Conservation (phyloP, 148 eudicot genomes). For the Silene uniflora region DNA sequence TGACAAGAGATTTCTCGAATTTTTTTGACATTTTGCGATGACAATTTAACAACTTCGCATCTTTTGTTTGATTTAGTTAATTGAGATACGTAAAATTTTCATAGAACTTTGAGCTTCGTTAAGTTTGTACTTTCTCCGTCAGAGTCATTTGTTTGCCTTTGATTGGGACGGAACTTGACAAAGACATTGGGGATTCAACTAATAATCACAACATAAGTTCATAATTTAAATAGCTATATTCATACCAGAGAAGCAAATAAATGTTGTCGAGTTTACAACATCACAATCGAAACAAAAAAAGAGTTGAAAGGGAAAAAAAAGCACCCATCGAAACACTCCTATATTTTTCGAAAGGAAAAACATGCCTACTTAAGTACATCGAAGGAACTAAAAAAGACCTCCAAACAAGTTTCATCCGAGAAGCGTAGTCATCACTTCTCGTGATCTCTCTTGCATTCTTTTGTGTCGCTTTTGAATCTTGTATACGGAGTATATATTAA, state of each 20-base stretch:
- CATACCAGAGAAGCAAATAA: slow-evolving; percentile 26
- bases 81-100: background rate
- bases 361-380: slow-evolving; percentile 9
- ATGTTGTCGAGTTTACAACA: slow-evolving; percentile 57
- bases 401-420: slow-evolving; percentile 19
- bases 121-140: no score
- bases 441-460: slow-evolving; percentile 12
- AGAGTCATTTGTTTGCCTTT: no score
- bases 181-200: no score
- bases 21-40: no score
- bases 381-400: slow-evolving; percentile 19
- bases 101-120: no score
- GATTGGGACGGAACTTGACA: no score
- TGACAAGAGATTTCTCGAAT: background rate
- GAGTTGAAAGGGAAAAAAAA: slow-evolving; percentile 13
- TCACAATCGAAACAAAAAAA: slow-evolving; percentile 29
- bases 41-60: background rate
- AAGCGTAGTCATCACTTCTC: slow-evolving; percentile 23
- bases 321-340: slow-evolving; percentile 9
- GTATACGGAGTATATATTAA: slow-evolving; percentile 32
- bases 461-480: slow-evolving; percentile 9
- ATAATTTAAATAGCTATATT: slow-evolving; percentile 22
- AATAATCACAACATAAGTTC: slow-evolving; percentile 2
- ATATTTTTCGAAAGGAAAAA: no score
- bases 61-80: background rate